phyloP scores from a whole-genome alignment of 176 grass and related monocot species.

The Carex myosuroides region DNA sequence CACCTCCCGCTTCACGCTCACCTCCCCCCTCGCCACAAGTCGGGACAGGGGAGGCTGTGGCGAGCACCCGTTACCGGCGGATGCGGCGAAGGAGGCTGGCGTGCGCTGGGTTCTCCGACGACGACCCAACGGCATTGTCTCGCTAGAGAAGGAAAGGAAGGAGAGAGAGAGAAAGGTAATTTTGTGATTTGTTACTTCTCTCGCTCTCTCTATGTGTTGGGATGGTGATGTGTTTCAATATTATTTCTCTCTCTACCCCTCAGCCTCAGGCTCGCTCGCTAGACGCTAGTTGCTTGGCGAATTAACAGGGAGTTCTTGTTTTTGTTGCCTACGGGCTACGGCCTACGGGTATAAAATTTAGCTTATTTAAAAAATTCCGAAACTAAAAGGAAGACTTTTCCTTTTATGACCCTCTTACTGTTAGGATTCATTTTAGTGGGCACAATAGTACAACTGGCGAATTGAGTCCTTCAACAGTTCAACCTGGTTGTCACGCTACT shows the following conservation, averaged over 20 bases:
- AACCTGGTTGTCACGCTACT: neutral
- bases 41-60: neutral
- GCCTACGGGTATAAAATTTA: neutral
- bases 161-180: neutral
- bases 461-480: neutral
- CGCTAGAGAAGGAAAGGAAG: neutral
- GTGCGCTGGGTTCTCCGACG: slow-evolving; percentile 17
- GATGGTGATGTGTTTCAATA: neutral
- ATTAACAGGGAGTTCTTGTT: neutral
- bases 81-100: neutral
- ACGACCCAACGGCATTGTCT: slow-evolving; percentile 26
- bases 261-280: neutral
- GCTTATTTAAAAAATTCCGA: neutral
- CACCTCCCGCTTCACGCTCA: slow-evolving; percentile 37
- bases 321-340: neutral
- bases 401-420: neutral
- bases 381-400: neutral
- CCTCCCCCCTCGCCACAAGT: slow-evolving; percentile 11
- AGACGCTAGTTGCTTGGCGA: neutral
- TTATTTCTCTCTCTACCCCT: neutral
- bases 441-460: neutral
- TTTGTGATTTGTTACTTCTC: slow-evolving; percentile 12
- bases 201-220: slow-evolving; percentile 4
- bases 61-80: neutral
- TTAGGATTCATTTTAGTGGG: neutral